Evolutionary conservation across 2,329 filamentous ascomycete species (phyloP), one percentile per base, ranked within the genome.

Genomic region (Scedosporium aurantiacum): DNA sequence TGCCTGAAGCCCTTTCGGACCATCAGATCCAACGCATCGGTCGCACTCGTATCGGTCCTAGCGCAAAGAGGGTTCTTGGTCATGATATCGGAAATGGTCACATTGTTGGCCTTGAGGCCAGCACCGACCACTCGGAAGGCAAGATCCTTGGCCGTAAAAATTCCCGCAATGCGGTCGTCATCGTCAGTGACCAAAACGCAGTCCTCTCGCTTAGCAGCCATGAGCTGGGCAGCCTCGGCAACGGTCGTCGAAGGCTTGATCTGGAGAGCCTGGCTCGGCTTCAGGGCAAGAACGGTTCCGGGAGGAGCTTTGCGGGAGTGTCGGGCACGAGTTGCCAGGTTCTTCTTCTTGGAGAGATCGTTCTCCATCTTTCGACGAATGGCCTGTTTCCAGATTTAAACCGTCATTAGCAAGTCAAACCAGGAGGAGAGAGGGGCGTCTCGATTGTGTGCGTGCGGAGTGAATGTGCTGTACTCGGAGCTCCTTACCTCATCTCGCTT

Each of bases 41-140:
- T 99, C 41, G 94, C 94, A 75, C 93, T 97, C 40, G 94, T 99
- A 72, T 99, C 94, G 62, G 94, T 99, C 73, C 94, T 87, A 61
- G 94, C 94, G 74, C 94, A 99, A 16, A 99, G 84, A 10, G 94
- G 94, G 78, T 99, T 99, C 81, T 97, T 97, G 72, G 94, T 99
- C 94, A 99, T 99, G 74, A 99, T 99, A 72, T 97, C 92, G 67
- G 91, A 89, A 72, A 99, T 97, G 23, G 91, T 96, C 68, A 97
- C 85, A 71, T 87, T 90, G 73, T 85, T 88, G 37, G 94, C 89
- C 78, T 96, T 96, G 70, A 92, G 82, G 28, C 94, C 94, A 61
- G 87, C 85, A 61, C 93, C 94, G 27, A 99, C 93, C 10, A 99
- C 94, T 63, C 94, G 87, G 80, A 97, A 99, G 18, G 94, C 94